A percentile compares a stretch with the other conserved stretches of the same genome.
These are phyloP conservation scores for Fusarium setosum DNA, from an alignment of 2,329 filamentous ascomycete genomes.

Conservation along the genomic window DNA sequence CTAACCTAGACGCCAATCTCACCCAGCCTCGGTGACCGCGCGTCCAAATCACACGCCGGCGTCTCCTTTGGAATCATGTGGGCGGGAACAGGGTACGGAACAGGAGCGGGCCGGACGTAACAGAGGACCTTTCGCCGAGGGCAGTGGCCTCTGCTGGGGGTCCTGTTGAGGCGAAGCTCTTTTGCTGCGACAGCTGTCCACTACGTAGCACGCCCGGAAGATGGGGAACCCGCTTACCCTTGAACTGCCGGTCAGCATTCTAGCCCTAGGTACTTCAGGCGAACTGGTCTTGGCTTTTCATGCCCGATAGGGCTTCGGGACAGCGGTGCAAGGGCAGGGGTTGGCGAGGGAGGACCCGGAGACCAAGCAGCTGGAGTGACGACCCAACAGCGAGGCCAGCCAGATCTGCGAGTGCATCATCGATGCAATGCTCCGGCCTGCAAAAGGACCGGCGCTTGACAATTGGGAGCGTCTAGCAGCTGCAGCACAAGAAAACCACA, in stretches of 20 bases:
- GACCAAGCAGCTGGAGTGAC: too few species aligned
- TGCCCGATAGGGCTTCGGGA: not conserved
- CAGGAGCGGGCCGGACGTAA: not conserved
- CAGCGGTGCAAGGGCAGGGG: not conserved
- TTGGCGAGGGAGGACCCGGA: not conserved
- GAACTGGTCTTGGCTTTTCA: not conserved
- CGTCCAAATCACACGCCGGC: constrained; percentile 14
- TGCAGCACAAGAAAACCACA: too few species aligned
- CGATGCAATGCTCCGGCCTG: not conserved
- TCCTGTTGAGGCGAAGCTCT: constrained; percentile 6
- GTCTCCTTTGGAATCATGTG: not conserved
- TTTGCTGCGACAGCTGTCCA: not conserved
- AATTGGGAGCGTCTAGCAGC: constrained; percentile 1
- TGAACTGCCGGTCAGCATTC: not conserved
- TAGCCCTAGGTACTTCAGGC: not conserved
- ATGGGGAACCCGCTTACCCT: constrained; percentile 8
- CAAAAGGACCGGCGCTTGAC: not conserved
- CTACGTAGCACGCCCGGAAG: constrained; percentile 15
- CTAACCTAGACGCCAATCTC: constrained; percentile 15
- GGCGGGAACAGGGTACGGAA: too few species aligned
- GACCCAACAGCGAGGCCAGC: not conserved
- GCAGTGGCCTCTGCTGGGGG: too few species aligned
- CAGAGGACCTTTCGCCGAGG: not conserved
- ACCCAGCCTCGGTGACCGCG: constrained; percentile 32
- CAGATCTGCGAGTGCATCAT: too few species aligned